Percentiles rank a stretch among this genome's conserved stretches.
Conservation (phyloP, 768 basidiomycete genomes). For the Amanita phalloides region DNA sequence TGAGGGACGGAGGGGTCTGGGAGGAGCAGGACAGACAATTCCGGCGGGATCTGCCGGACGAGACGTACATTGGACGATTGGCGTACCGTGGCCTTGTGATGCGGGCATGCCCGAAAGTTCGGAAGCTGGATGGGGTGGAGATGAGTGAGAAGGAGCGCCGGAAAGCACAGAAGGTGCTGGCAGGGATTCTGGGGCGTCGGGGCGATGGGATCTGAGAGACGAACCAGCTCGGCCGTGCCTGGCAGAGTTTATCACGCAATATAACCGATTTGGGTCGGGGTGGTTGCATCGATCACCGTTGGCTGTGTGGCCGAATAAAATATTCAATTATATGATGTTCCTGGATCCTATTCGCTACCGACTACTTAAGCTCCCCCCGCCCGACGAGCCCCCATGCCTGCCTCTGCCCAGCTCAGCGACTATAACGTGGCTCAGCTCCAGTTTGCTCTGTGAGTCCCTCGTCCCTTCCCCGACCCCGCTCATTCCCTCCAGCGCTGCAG, state of each 20-base stretch:
- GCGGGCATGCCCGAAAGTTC: slow-evolving; percentile 55
- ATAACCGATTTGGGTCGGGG: slow-evolving; percentile 12
- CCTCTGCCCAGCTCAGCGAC: slow-evolving; percentile 33
- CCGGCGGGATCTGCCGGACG: slow-evolving; percentile 84
- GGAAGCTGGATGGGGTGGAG: slow-evolving; percentile 78
- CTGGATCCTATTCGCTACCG: slow-evolving; percentile 4
- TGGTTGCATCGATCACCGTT: slow-evolving; percentile 9
- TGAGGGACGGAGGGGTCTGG: slow-evolving; percentile 68
- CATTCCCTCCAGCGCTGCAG: slow-evolving; percentile 18
- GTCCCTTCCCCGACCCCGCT: slow-evolving; percentile 18
- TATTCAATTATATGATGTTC: slow-evolving; percentile 5
- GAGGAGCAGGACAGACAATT: slow-evolving; percentile 75
- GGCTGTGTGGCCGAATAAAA: slow-evolving; percentile 6
- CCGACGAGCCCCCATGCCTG: slow-evolving; percentile 8
- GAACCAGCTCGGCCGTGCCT: slow-evolving; percentile 8
- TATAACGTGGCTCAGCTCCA: slow-evolving; percentile 59
- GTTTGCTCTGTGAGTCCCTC: slow-evolving; percentile 40
- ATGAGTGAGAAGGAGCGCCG: slow-evolving; percentile 76
- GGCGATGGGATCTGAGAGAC: slow-evolving; percentile 14
- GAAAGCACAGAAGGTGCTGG: slow-evolving; percentile 67
- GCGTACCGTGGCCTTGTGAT: slow-evolving; percentile 87
- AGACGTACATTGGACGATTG: slow-evolving; percentile 74
- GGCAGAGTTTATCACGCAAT: slow-evolving; percentile 11
- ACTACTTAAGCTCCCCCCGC: slow-evolving; percentile 11
- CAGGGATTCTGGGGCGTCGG: slow-evolving; percentile 37